Conservation (phyloP, 768 basidiomycete genomes). For the Austroboletus eburneus region DNA sequence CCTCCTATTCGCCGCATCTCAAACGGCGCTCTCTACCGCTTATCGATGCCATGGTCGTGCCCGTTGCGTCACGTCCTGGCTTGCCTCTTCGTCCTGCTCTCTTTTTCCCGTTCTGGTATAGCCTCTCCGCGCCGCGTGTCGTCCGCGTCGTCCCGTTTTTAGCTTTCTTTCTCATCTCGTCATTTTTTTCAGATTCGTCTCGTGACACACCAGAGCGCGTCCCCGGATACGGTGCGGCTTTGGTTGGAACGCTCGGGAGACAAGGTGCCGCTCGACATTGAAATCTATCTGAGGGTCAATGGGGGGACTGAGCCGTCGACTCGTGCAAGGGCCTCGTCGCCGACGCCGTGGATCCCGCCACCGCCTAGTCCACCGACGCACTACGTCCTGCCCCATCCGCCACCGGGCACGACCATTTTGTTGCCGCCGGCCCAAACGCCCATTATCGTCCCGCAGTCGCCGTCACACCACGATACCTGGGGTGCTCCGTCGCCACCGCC, state of each 20-base stretch:
- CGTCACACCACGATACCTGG: constrained; percentile 39
- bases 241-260: constrained; percentile 80
- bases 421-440: constrained; percentile 38
- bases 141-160: neutral
- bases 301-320: constrained; percentile 20
- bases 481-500: constrained; percentile 31
- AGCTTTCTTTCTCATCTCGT: constrained; percentile 2
- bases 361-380: constrained; percentile 31
- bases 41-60: no score
- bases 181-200: constrained; percentile 56
- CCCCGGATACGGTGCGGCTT: constrained; percentile 74
- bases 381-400: constrained; percentile 35
- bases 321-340: constrained; percentile 27
- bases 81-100: no score
- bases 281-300: constrained; percentile 65
- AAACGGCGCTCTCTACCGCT: constrained; percentile 16
- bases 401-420: constrained; percentile 27
- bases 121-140: neutral
- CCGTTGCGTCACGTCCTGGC: no score
- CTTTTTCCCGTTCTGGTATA: no score
- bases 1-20: constrained; percentile 4
- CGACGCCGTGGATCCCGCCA: constrained; percentile 31
- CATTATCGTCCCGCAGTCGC: constrained; percentile 45
- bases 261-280: constrained; percentile 70
- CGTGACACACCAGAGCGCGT: constrained; percentile 61